Percentiles rank a stretch among this genome's conserved stretches.
Conservation (phyloP, 768 basidiomycete species). For the Mycena vitilis region DNA sequence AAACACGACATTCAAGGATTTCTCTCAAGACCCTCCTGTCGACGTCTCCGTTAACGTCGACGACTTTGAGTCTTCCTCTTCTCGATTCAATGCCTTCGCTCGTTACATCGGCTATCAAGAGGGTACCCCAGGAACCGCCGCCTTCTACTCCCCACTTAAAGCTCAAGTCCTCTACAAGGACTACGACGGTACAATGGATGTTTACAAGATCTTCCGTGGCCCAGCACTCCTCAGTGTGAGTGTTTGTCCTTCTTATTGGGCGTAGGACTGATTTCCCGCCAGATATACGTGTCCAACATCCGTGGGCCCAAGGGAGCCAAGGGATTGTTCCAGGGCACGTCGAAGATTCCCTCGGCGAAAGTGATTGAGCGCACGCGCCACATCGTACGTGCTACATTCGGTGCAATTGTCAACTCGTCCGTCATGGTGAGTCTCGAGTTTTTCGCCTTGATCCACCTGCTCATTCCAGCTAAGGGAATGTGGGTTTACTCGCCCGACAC, state of each 20-base stretch:
- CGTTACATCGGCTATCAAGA: slow-evolving; percentile 22
- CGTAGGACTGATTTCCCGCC: too few relatives aligned
- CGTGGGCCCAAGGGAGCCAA: too few relatives aligned
- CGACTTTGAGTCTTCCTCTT: slow-evolving; percentile 15
- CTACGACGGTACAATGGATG: slow-evolving; percentile 20
- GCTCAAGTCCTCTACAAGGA: slow-evolving; percentile 29
- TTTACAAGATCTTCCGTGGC: slow-evolving; percentile 19
- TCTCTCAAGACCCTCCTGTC: too few relatives aligned
- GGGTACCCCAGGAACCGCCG: slow-evolving; percentile 4
- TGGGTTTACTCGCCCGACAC: slow-evolving; percentile 20
- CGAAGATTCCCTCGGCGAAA: too few relatives aligned
- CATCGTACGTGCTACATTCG: too few relatives aligned
- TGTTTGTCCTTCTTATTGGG: too few relatives aligned
- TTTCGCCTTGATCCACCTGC: too few relatives aligned
- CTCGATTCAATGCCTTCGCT: slow-evolving; percentile 25
- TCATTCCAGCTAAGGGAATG: slow-evolving; percentile 1
- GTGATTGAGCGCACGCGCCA: too few relatives aligned
- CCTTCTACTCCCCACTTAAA: slow-evolving; percentile 28
- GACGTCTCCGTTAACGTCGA: background rate
- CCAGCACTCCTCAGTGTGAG: slow-evolving; percentile 1
- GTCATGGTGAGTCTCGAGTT: too few relatives aligned
- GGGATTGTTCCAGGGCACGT: too few relatives aligned
- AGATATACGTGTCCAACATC: too few relatives aligned
- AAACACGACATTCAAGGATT: slow-evolving; percentile 1
- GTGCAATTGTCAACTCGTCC: too few relatives aligned